Base-by-base conservation (phyloP, 805 yeast genomes). In the Cyberlindnera suaveolens region DNA sequence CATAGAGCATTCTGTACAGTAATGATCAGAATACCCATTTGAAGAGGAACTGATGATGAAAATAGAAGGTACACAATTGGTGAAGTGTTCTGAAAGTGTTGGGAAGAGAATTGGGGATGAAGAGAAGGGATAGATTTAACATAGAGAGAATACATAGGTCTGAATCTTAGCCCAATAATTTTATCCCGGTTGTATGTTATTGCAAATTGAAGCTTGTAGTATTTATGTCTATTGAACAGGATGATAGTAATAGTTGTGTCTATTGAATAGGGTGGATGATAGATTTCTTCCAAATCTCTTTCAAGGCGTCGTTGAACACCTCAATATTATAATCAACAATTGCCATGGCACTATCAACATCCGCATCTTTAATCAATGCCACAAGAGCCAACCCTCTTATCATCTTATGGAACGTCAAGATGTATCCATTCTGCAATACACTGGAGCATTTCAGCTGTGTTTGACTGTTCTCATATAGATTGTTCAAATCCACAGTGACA, bases 381-480 rank as follows among this genome's bases (percentile, higher is more conserved):
- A 91, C 96, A 46, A 93, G 69, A 4, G 97, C 96, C 49, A 91
- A 68, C 1, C 96, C 96, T 49, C 95, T 77, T 42, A 91, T 84
- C 96, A 93, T 88, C 58, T 88, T 95, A 49, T 85, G 82, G 57
- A 93, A 70, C 53, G 89, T 88, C 31, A 91, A 68, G 26, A 85
- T 76, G n/a, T 85, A 75, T 0, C 96, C 97, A 60, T 86, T 88
- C 39, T 85, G 85, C 41, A 93, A 70, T 46, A 74, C 78, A 16
- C 96, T 83, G 5, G 82, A 76, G 42, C 93, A 83, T 58, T 78
- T 78, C 42, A 81, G 62, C 38, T 51, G 32, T 51, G 47, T 26
- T 19, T 39, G 42, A 16, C 43, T 37, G 15, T 40, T 38, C 39
- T 75, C 75, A 52, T 85, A 83, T 36, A 85, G 61, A 40, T 84